Evolutionary conservation across 2,329 filamentous ascomycete species (phyloP).

Genomic region (Amauroascus verrucosus): DNA sequence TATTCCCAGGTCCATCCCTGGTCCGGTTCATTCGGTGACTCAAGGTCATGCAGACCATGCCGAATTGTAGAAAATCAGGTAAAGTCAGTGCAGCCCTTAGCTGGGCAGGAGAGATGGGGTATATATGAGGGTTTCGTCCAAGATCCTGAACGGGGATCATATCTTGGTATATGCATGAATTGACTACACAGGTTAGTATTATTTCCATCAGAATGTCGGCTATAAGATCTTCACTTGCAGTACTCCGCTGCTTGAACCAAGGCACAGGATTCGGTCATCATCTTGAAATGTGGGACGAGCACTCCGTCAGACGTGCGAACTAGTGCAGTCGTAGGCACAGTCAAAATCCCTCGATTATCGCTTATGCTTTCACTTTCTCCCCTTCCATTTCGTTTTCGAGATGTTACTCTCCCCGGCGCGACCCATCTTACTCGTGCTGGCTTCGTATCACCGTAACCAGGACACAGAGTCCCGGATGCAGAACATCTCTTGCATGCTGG

Average conservation of each 20-base stretch:
- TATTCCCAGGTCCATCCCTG: conserved; percentile 10
- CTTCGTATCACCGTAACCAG: conserved; percentile 33
- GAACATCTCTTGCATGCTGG: conserved; percentile 33
- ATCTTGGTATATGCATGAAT: conserved; percentile 26
- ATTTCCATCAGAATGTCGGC: not conserved
- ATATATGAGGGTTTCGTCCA: conserved; percentile 22
- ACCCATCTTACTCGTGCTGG: conserved; percentile 31
- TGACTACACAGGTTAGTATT: conserved; percentile 20
- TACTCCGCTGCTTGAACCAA: conserved; percentile 23
- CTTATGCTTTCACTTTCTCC: not conserved
- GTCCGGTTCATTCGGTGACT: conserved; percentile 28
- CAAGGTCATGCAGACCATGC: conserved; percentile 27
- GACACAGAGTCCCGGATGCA: conserved; percentile 28
- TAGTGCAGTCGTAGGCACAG: not conserved
- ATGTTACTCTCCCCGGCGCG: conserved; percentile 30
- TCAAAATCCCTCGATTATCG: not conserved
- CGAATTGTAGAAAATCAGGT: conserved; percentile 24
- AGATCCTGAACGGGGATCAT: conserved; percentile 19
- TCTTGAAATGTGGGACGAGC: conserved; percentile 7
- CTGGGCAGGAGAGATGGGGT: conserved; percentile 19
- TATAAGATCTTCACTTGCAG: conserved; percentile 21
- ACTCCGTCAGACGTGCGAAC: not conserved
- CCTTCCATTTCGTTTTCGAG: conserved; percentile 19
- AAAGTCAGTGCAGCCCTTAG: conserved; percentile 15
- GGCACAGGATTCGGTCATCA: conserved; percentile 18